These are phyloP conservation scores for Neurospora sp. DNA, from an alignment of 495 filamentous ascomycete species.

Conservation along the genomic window DNA sequence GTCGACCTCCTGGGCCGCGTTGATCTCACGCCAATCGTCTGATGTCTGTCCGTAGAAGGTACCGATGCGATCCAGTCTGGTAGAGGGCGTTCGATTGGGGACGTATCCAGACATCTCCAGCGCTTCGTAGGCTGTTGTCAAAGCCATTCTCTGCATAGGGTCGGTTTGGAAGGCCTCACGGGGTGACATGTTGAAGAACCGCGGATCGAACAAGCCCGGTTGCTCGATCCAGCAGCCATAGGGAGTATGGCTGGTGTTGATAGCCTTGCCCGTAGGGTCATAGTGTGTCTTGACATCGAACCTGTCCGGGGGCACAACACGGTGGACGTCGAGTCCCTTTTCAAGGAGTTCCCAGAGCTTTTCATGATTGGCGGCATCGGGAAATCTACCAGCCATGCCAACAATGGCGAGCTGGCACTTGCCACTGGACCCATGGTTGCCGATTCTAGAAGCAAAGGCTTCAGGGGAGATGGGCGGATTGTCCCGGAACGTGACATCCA, in stretches of 20 bases:
- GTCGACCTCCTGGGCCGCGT: conserved; percentile 81
- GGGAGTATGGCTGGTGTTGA: conserved; percentile 73
- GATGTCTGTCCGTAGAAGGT: conserved; percentile 91
- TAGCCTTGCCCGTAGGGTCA: conserved; percentile 62
- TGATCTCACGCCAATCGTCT: conserved; percentile 87
- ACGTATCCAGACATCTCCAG: conserved; percentile 88
- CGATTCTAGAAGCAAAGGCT: conserved; percentile 21
- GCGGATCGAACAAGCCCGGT: conserved; percentile 73
- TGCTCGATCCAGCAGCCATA: conserved; percentile 88
- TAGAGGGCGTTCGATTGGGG: conserved; percentile 76
- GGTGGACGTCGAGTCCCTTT: conserved; percentile 51
- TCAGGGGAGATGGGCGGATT: conserved; percentile 24
- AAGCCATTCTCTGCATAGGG: conserved; percentile 75
- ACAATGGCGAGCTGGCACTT: conserved; percentile 55
- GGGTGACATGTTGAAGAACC: conserved; percentile 95
- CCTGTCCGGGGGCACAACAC: conserved; percentile 57
- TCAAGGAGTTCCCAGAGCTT: conserved; percentile 64
- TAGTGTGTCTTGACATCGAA: conserved; percentile 72
- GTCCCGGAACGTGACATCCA: conserved; percentile 30
- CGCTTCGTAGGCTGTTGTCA: conserved; percentile 82
- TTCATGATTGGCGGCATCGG: conserved; percentile 53
- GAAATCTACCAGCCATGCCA: conserved; percentile 68
- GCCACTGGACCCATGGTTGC: conserved; percentile 33
- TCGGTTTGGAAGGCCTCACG: conserved; percentile 84
- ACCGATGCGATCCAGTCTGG: conserved; percentile 72